Conservation (phyloP, 192 early-diverging fungal species). For the Coemansia sp. region DNA sequence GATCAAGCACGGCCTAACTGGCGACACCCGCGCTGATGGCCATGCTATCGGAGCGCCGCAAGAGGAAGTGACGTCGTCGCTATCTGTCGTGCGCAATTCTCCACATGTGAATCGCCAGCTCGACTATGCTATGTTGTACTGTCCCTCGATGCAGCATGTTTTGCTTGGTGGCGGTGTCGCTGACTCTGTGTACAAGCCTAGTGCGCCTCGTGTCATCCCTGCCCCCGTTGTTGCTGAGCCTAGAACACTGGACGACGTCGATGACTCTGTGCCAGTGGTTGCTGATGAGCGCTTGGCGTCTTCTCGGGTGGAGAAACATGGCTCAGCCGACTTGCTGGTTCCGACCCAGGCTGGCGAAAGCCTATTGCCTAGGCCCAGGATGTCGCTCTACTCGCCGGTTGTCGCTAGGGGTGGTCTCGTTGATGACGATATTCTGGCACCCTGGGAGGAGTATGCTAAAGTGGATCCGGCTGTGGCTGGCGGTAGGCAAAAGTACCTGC, state of each 20-base stretch:
- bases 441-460: constrained; percentile 49
- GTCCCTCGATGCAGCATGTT: constrained; percentile 52
- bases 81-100: constrained; percentile 24
- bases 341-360: constrained; percentile 19
- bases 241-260: constrained; percentile 24
- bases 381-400: constrained; percentile 55
- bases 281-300: not conserved
- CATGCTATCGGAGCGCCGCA: not conserved
- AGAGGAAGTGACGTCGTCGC: not conserved
- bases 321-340: constrained; percentile 7
- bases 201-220: constrained; percentile 29
- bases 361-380: constrained; percentile 20
- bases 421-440: constrained; percentile 28
- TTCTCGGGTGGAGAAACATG: constrained; percentile 5
- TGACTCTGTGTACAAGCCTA: not conserved
- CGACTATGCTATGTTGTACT: constrained; percentile 55
- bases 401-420: constrained; percentile 1
- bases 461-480: constrained; percentile 5
- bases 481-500: constrained; percentile 60
- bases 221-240: not conserved
- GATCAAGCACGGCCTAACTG: constrained; percentile 34
- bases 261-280: constrained; percentile 3
- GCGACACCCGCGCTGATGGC: not conserved
- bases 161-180: constrained; percentile 30
- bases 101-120: constrained; percentile 1